Base-by-base conservation (phyloP, 495 filamentous ascomycete species). In the Delitschia confertaspora region DNA sequence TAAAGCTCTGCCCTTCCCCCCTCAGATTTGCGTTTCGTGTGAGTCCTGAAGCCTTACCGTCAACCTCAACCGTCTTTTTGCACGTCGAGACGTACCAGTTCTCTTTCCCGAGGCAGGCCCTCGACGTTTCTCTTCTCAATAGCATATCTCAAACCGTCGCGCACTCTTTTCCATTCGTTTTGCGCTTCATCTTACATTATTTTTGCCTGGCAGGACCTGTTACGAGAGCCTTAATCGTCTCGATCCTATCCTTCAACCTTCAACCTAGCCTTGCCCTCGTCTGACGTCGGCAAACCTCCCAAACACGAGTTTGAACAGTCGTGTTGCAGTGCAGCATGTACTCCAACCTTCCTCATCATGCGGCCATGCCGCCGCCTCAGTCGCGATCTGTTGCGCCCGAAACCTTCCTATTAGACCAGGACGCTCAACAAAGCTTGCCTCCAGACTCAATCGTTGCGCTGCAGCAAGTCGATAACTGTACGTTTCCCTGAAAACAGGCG, bases 391-490 rank as follows among this genome's bases (percentile, higher is more conserved):
- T 62, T 26, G 57, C 55, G 63, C 91, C 91, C 34, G 91, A 96
- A 71, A 98, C 91, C 5, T 98, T 98, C 58, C 89, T 96, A 84
- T 75, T 98, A 51, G 93, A 87, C 53, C 85, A 79, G 52, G 89
- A 95, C 67, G 88, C 93, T 30, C 89, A 95, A 66, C 87, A 95
- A 66, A 87, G 82, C 51, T 76, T 98, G 37, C 91, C 91, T 22
- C 86, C 94, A 56, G 91, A 96, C 70, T 84, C 88, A 60, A 86
- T 95, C 71, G 87, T 96, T 62, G 91, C 91, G 49, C 73, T 98
- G 51, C 88, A 96, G 58, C 91, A 98, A 67, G 91, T 98, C 53
- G 91, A 98, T 64, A 96, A 96, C 63, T 68, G 91, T 98, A 73
- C 73, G 91, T 78, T 20, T 14, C 35, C n/a, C n/a, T 26, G n/a